These are phyloP conservation scores for Arabidopsis arenosa DNA, from an alignment of 345 rosid species.

Conservation along the genomic window DNA sequence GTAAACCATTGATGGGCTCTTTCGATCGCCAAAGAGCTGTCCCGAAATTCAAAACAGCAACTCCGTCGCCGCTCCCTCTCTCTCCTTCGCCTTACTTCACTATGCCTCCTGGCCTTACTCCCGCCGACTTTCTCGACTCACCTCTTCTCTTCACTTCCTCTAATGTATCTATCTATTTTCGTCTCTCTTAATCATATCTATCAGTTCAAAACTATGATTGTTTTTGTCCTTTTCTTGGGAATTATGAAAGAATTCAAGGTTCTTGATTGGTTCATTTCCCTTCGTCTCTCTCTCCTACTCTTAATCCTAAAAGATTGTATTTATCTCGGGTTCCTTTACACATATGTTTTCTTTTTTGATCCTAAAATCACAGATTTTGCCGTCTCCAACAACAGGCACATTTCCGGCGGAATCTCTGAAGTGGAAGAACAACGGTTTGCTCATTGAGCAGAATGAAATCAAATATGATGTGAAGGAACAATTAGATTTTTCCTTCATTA, in stretches of 20 bases:
- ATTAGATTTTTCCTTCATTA: conserved; percentile 62
- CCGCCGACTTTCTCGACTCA: conserved; percentile 68
- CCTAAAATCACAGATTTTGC: conserved; percentile 59
- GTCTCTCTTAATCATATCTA: conserved; percentile 9
- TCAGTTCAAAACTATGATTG: conserved; percentile 8
- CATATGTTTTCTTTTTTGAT: neutral
- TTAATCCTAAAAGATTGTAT: conserved; percentile 8
- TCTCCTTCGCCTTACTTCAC: conserved; percentile 78
- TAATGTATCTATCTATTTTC: conserved; percentile 53
- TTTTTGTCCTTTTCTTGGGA: conserved; percentile 7
- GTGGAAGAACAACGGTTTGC: conserved; percentile 49
- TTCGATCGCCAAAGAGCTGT: conserved; percentile 40
- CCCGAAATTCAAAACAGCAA: conserved; percentile 85
- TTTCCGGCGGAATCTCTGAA: conserved; percentile 59
- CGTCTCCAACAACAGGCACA: conserved; percentile 91
- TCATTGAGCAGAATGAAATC: conserved; percentile 31
- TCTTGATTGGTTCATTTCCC: conserved; percentile 15
- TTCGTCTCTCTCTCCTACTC: neutral
- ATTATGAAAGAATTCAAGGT: neutral
- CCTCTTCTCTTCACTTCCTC: conserved; percentile 74
- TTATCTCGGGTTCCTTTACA: neutral
- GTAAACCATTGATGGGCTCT: conserved; percentile 27
- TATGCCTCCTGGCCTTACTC: conserved; percentile 57
- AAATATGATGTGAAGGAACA: conserved; percentile 49
- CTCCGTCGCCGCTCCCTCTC: conserved; percentile 58